phyloP scores from a whole-genome alignment of 768 basidiomycete genomes.

The Trametes punicea region DNA sequence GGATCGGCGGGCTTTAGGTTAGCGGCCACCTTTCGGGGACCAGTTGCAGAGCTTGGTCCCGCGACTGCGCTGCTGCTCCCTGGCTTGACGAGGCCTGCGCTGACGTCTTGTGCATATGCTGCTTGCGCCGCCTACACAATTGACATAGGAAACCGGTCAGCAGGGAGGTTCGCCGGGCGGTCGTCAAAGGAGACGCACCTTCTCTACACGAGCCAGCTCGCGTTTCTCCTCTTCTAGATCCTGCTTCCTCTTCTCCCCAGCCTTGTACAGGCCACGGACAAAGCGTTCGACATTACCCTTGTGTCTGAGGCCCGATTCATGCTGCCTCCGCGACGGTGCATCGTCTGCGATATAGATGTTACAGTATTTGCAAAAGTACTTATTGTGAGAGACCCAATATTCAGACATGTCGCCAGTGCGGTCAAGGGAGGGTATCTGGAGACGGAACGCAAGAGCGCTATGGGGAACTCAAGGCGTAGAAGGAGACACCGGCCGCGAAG shows the following conservation, averaged over 20 bases:
- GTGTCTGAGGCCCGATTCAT: slow-evolving; percentile 92
- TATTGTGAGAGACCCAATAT: slow-evolving; percentile 91
- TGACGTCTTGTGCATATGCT: slow-evolving; percentile 75
- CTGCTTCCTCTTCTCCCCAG: slow-evolving; percentile 83
- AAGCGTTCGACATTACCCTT: slow-evolving; percentile 93
- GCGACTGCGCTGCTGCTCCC: slow-evolving; percentile 33
- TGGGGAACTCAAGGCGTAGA: too few relatives aligned
- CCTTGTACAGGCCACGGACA: slow-evolving; percentile 90
- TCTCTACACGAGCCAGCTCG: slow-evolving; percentile 85
- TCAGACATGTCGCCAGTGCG: too few relatives aligned
- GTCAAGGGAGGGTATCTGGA: too few relatives aligned
- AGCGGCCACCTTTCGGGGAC: slow-evolving; percentile 28
- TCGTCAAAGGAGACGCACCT: slow-evolving; percentile 42
- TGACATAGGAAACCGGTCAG: slow-evolving; percentile 6
- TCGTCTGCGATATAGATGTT: slow-evolving; percentile 97
- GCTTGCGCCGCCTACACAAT: slow-evolving; percentile 65
- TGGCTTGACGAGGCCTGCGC: slow-evolving; percentile 56
- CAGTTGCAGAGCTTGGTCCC: slow-evolving; percentile 33
- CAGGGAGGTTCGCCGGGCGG: background rate
- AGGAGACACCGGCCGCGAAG: background rate
- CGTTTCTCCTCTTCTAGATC: slow-evolving; percentile 81
- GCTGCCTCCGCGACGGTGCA: slow-evolving; percentile 84
- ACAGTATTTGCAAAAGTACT: slow-evolving; percentile 96
- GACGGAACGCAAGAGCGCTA: too few relatives aligned
- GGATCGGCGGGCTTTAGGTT: slow-evolving; percentile 54